Evolutionary conservation across 1,139 yeast genomes (phyloP), one percentile per base, ranked within the genome.

Genomic region (Debaryomyces sp.): DNA sequence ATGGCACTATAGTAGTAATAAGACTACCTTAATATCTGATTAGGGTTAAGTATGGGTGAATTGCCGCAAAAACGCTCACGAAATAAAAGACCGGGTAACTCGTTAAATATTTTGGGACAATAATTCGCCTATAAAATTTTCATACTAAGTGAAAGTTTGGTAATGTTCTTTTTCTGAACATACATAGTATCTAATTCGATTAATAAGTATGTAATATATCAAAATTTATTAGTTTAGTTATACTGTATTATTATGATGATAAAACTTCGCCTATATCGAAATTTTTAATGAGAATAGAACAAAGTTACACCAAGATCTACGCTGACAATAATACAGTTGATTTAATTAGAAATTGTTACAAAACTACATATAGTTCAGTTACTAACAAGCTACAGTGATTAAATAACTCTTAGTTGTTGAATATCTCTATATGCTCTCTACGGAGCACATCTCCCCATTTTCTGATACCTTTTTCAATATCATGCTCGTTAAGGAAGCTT

Each of bases 361-460:
- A 32, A 32, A 34, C 24, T 22, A 40, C 10, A 12, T n/a, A 38
- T 35, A 24, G 23, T 24, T 23, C 32, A 38, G 32, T 5, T 41
- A 32, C 29, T 41, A 41, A 41, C 44, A 41, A 21, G 12, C 10
- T 15, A 8, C 22, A 39, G 42, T 12, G 21, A 29, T 39, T 26
- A 8, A n/a, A 2, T 2, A 40, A n/a, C n/a, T n/a, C n/a, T 5
- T 21, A 29, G n/a, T 32, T 24, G 15, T 35, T 21, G 33, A 39
- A 68, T 29, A 67, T 48, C 8, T 58, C 56, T 6, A 71, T 71
- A 50, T 67, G 58, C 26, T 53, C 47, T 40, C 68, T 62, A 36
- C 62, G 56, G 53, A 87, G 75, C 0, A 81, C 77, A 5, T 72
- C 63, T 0, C 91, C 95, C 89, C 91, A 87, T n/a, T 71, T 68